Percentiles rank a stretch among this genome's conserved stretches.
These are phyloP conservation scores for Cadophora gregata DNA, from an alignment of 2,329 filamentous ascomycete species.

Conservation along the genomic window DNA sequence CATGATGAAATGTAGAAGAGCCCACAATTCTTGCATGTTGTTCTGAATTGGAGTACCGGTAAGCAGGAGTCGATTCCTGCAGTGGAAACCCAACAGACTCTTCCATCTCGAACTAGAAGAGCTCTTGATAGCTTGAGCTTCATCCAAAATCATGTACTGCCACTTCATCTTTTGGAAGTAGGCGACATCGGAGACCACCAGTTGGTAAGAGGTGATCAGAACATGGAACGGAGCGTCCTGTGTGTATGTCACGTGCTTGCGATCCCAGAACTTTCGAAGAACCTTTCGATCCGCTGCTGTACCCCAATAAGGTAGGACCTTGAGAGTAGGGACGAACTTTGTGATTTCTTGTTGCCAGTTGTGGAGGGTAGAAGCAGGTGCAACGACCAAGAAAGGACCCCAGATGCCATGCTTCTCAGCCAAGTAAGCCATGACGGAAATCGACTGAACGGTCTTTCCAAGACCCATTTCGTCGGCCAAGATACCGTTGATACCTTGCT, in stretches of 20 bases:
- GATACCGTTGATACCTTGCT: conserved; percentile 99
- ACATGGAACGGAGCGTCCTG: conserved; percentile 95
- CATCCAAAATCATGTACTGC: conserved; percentile 99
- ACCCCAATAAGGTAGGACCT: conserved; percentile 97
- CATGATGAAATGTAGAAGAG: conserved; percentile 98
- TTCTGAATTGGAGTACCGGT: conserved; percentile 99
- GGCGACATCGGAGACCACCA: conserved; percentile 92
- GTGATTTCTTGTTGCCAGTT: conserved; percentile 99
- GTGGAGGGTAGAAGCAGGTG: conserved; percentile 93
- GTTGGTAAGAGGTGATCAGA: conserved; percentile 93
- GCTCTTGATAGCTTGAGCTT: conserved; percentile 98
- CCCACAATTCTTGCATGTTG: conserved; percentile 99
- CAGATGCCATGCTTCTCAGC: conserved; percentile 97
- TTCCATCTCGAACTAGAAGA: conserved; percentile 98
- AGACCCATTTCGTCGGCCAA: conserved; percentile 99
- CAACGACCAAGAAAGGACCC: conserved; percentile 97
- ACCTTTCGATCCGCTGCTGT: conserved; percentile 93
- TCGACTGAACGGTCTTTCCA: conserved; percentile 98
- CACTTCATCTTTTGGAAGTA: conserved; percentile 99
- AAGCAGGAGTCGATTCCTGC: conserved; percentile 88
- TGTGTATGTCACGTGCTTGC: conserved; percentile 94
- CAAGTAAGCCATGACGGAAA: conserved; percentile 98
- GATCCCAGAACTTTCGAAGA: conserved; percentile 97
- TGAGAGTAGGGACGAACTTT: conserved; percentile 91
- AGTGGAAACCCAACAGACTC: conserved; percentile 90